Evolutionary conservation across 2,329 filamentous ascomycete genomes (phyloP), one percentile per base, ranked within the genome.

Genomic region (Monosporascus sp.): DNA sequence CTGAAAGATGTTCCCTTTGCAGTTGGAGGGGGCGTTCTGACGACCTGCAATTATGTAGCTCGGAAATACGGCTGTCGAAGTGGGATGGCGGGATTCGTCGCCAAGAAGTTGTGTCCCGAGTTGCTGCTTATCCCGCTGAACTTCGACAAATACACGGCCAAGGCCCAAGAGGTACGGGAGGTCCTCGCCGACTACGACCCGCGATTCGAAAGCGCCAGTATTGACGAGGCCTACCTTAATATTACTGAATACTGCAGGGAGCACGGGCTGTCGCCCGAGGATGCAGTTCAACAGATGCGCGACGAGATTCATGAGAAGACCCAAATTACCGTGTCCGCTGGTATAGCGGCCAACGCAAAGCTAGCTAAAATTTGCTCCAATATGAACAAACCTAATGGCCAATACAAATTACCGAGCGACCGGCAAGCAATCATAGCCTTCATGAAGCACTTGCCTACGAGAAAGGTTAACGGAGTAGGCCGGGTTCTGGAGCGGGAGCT

Each of bases 361-460:
- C 78, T 99, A 16, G 93, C 94, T 31, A 99, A 99, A 71, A 96
- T 99, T 34, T 91, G 88, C 63, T 96, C 91, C 19, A 97, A 99
- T 66, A 84, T 88, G 69, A 97, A 97, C 71, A 99, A 99, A 66
- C 94, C 94, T 0, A 96, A 99, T 62, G 94, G 94, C 0, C 94
- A 97, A 66, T 97, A 88, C 62, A 73, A 82, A 9, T 75, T 97
- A 2, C 80, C 87, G 0, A 88, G 80, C 50, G 86, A 96, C 41
- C 81, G 92, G 9, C 73, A 75, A 26, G 79, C 83, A 1, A 91
- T 99, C 55, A 85, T 97, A 81, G 74, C 79, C 0, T 97, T 97
- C 66, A 96, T 97, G 88, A 79, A 81, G 11, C 81, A 86, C 31
- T 76, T 99, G 24, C 87, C 92, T 0, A 91, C 91, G 1, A 82